A percentile compares a stretch with the other conserved stretches of the same genome.
Evolutionary conservation across 2,329 filamentous ascomycete species (phyloP).

Genomic region (Blastomyces percursus): DNA sequence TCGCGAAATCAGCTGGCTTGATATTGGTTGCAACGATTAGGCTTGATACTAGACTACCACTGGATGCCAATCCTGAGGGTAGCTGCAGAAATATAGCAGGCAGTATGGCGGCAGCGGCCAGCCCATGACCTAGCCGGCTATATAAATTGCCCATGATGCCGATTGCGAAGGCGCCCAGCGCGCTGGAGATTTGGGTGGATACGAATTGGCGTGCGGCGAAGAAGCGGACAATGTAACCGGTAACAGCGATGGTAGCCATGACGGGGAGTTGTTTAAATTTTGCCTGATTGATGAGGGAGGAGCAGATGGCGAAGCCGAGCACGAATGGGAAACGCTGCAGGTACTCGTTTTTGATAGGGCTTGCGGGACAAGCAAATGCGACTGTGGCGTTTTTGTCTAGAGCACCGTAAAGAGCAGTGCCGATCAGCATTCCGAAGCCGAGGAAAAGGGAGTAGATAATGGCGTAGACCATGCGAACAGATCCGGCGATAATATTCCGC

Average conservation of each 20-base stretch:
- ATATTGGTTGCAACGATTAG: conserved; percentile 28
- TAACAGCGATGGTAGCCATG: conserved; percentile 62
- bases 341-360: conserved; percentile 38
- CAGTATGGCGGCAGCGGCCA: conserved; percentile 74
- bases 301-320: conserved; percentile 58
- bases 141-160: conserved; percentile 72
- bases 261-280: conserved; percentile 67
- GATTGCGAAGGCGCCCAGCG: conserved; percentile 63
- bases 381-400: conserved; percentile 46
- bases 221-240: conserved; percentile 65
- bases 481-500: conserved; percentile 57
- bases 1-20: conserved; percentile 12
- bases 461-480: conserved; percentile 62
- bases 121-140: conserved; percentile 58
- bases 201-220: conserved; percentile 57
- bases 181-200: conserved; percentile 61
- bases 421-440: conserved; percentile 61
- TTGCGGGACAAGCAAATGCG: conserved; percentile 36
- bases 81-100: conserved; percentile 71
- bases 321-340: conserved; percentile 60
- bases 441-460: conserved; percentile 64
- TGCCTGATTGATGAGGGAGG: conserved; percentile 70
- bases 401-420: conserved; percentile 52
- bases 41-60: conserved; percentile 46
- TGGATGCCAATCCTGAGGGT: conserved; percentile 48